A percentile compares a stretch with the other conserved stretches of the same genome.
Conservation (phyloP, 495 filamentous ascomycete species). For the Penicillium pulvis region DNA sequence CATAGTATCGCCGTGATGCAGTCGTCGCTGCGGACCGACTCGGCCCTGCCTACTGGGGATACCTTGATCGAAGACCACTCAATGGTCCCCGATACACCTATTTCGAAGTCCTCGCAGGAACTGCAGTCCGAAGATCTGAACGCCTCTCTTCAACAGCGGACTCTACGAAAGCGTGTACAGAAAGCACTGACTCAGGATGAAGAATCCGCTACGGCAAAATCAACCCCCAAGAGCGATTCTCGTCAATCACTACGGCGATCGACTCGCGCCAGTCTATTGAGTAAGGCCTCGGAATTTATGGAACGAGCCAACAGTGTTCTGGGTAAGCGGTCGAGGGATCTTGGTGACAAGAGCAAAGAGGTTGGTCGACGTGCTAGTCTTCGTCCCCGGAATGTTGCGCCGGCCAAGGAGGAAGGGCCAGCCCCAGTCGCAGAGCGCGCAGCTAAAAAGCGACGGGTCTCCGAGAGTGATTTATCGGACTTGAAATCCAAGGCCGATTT, state of each 20-base stretch:
- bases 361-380: conserved; percentile 43
- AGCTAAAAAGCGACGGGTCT: conserved; percentile 52
- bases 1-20: conserved; percentile 52
- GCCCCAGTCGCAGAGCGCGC: conserved; percentile 31
- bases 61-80: conserved; percentile 38
- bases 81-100: conserved; percentile 42
- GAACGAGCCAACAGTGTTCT: conserved; percentile 48
- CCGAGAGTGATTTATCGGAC: conserved; percentile 50
- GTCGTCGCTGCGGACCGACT: conserved; percentile 39
- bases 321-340: conserved; percentile 56
- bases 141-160: conserved; percentile 43
- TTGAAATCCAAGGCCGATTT: conserved; percentile 38
- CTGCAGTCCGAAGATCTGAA: conserved; percentile 37
- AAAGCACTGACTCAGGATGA: conserved; percentile 50
- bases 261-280: conserved; percentile 43
- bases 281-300: conserved; percentile 48
- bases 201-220: conserved; percentile 22
- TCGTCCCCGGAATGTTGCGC: conserved; percentile 37
- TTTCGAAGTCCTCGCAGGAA: conserved; percentile 46
- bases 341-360: conserved; percentile 45
- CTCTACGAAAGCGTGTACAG: conserved; percentile 52
- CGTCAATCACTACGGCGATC: conserved; percentile 35
- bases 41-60: conserved; percentile 31
- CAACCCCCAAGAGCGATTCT: conserved; percentile 19
- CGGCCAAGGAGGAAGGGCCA: conserved; percentile 34